Evolutionary conservation across 208 protist genomes (phyloP), one percentile per base, ranked within the genome.

Genomic region (Crithidia brevicula): DNA sequence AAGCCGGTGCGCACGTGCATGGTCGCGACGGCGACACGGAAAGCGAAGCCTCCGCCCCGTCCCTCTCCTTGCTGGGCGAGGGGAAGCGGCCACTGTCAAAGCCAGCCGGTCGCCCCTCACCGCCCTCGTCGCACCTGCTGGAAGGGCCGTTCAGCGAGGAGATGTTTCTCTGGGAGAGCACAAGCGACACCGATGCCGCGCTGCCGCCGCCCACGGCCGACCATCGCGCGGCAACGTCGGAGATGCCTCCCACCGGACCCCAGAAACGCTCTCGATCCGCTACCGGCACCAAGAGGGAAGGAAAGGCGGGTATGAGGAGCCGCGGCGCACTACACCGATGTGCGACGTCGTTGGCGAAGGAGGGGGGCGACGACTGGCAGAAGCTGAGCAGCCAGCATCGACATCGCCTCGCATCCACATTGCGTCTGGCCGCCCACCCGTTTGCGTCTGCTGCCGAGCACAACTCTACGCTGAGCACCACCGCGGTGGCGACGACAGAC

Each of bases 351-450:
- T 40, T 40, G 50, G 50, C 20, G 50, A 15, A 5, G 28, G 46
- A 8, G 6, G 38, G n/a, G 27, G 42, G 2, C 28, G 42, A 63
- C 7, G 58, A 63, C n/a, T 63, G 58, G 58, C 34, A 63, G 58
- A 40, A 43, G 58, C 58, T 23, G 42, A 63, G 58, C 58, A 63
- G 58, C 30, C 58, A 63, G 20, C 58, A 63, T 10, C 58, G 58
- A 1, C 58, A 20, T 0, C 58, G 58, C 8, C 58, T 63, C 28
- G 58, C 58, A 4, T 63, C 58, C 4, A 63, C 58, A 10, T 43
- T 63, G 40, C 58, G 58, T 11, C 28, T 52, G 15, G 43, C 28
- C 6, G 30, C 8, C 2, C 58, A 63, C 28, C 42, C 58, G 2
- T 52, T 50, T 27, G 15, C 6, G 5, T 40, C 25, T 8, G 3